phyloP scores from a whole-genome alignment of 805 yeast genomes.

The Scheffersomyces spartinae region DNA sequence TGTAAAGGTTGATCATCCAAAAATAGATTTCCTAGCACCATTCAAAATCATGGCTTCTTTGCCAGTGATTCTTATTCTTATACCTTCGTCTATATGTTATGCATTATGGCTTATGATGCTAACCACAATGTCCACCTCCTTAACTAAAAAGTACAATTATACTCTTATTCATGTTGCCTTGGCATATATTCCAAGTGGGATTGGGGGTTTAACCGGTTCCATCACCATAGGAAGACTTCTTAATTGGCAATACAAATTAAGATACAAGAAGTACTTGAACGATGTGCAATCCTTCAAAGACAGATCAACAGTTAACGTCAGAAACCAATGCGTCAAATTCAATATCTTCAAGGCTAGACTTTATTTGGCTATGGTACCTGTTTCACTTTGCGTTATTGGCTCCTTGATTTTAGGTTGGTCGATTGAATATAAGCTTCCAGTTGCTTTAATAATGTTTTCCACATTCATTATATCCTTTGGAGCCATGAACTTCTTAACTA shows the following conservation, averaged over 20 bases:
- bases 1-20: no score
- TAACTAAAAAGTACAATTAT: slow-evolving; percentile 39
- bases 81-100: slow-evolving; percentile 53
- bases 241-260: slow-evolving; percentile 36
- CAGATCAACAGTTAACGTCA: slow-evolving; percentile 1
- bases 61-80: slow-evolving; percentile 36
- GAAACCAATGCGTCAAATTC: slow-evolving; percentile 19
- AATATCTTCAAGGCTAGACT: slow-evolving; percentile 47
- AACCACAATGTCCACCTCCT: slow-evolving; percentile 49
- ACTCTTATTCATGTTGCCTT: slow-evolving; percentile 50
- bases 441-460: slow-evolving; percentile 47
- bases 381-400: slow-evolving; percentile 33
- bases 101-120: slow-evolving; percentile 61
- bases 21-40: no score
- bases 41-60: slow-evolving; percentile 30
- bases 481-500: slow-evolving; percentile 46
- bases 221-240: slow-evolving; percentile 44
- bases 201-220: slow-evolving; percentile 53
- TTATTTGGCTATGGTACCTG: slow-evolving; percentile 21
- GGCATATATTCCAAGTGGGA: slow-evolving; percentile 66
- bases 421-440: slow-evolving; percentile 31
- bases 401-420: slow-evolving; percentile 64
- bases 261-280: slow-evolving; percentile 16
- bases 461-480: slow-evolving; percentile 47
- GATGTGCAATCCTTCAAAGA: slow-evolving; percentile 8